These are phyloP conservation scores for Boehmeria nivea DNA, from an alignment of 306 rosid species.

Conservation along the genomic window DNA sequence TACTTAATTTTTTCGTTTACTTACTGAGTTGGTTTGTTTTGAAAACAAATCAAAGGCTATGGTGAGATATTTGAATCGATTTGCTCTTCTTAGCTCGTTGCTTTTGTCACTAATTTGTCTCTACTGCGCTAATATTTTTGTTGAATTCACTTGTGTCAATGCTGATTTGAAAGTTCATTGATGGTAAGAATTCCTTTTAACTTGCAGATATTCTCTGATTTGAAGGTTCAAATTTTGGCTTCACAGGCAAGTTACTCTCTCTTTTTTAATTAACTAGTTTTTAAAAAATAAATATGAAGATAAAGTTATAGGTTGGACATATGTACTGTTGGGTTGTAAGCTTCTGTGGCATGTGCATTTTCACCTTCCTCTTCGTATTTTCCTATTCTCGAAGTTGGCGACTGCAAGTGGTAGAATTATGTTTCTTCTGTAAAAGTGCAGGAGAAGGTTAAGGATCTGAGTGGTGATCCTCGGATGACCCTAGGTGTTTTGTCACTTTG, in stretches of 20 bases:
- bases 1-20: no score
- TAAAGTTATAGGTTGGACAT: background rate
- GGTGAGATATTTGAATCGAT: no score
- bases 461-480: background rate
- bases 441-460: background rate
- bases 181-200: background rate
- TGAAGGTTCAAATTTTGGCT: slow-evolving; percentile 48
- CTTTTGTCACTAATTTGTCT: no score
- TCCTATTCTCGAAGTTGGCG: background rate
- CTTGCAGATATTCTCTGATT: slow-evolving; percentile 51
- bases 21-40: no score
- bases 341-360: background rate
- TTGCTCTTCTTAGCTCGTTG: no score
- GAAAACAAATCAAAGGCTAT: no score
- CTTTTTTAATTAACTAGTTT: background rate
- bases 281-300: background rate
- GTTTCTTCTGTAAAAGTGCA: no score
- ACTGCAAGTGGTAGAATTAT: background rate
- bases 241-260: slow-evolving; percentile 40
- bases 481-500: no score
- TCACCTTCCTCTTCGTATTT: background rate
- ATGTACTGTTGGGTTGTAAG: background rate
- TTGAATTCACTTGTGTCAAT: no score
- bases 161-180: no score
- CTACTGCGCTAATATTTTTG: no score